Conservation (phyloP, 495 filamentous ascomycete genomes). For the Penicillium chermesinum region DNA sequence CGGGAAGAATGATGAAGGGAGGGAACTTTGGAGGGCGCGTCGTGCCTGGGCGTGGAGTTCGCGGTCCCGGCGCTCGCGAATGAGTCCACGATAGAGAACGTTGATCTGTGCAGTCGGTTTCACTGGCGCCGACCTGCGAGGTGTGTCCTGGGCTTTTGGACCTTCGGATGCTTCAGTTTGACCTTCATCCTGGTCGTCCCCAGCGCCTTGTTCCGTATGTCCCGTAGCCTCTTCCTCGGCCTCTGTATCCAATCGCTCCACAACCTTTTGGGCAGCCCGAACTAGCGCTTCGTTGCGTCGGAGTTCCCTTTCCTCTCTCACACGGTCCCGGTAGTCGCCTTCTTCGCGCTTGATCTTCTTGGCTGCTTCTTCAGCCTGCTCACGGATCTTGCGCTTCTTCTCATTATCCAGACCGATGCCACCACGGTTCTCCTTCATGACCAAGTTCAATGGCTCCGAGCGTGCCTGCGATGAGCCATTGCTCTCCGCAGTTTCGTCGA, state of each 20-base stretch:
- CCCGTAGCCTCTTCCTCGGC: conserved; percentile 24
- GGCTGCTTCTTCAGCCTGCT: conserved; percentile 52
- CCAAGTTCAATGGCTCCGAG: conserved; percentile 62
- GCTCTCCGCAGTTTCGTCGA: conserved; percentile 1
- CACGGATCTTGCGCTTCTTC: conserved; percentile 73
- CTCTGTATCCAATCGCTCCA: conserved; percentile 64
- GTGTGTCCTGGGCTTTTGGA: conserved; percentile 9
- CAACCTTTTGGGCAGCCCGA: conserved; percentile 72
- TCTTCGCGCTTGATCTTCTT: conserved; percentile 64
- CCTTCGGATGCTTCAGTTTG: conserved; percentile 1
- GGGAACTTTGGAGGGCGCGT: conserved; percentile 63
- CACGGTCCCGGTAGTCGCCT: conserved; percentile 69
- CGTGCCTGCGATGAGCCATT: conserved; percentile 23
- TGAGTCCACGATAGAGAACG: conserved; percentile 72
- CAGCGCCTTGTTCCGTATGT: background rate
- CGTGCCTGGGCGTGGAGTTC: conserved; percentile 65
- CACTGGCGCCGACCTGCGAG: conserved; percentile 24
- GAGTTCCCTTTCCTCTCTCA: conserved; percentile 67
- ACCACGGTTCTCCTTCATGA: conserved; percentile 72
- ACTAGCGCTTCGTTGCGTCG: conserved; percentile 62
- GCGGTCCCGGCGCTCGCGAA: conserved; percentile 60
- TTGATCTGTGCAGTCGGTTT: conserved; percentile 59
- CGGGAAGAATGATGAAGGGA: conserved; percentile 43
- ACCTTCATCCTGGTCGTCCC: conserved; percentile 13
- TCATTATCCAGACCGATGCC: conserved; percentile 83